Evolutionary conservation across 2,329 filamentous ascomycete genomes (phyloP).

Genomic region (Tolypocladium guangdongense): DNA sequence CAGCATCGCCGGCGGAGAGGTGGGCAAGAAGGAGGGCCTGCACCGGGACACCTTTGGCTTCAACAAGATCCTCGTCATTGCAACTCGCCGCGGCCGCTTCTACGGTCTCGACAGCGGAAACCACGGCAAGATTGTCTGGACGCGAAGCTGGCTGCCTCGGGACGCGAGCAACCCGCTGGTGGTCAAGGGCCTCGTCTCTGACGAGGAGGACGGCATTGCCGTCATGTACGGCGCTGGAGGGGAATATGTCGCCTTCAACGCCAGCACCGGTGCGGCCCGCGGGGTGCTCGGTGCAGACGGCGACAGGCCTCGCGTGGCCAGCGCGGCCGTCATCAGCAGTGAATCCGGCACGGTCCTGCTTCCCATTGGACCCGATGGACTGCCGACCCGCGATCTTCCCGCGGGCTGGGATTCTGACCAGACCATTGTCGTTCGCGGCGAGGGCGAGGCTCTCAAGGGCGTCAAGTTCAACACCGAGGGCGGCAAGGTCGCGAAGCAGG

Average conservation of each 20-base stretch:
- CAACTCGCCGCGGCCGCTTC: conserved; percentile 67
- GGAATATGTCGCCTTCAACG: conserved; percentile 47
- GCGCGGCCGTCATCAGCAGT: conserved; percentile 42
- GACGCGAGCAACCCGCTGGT: conserved; percentile 47
- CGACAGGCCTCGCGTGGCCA: conserved; percentile 14
- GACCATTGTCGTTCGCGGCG: conserved; percentile 41
- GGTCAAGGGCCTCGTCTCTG: conserved; percentile 55
- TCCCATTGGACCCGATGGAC: conserved; percentile 39
- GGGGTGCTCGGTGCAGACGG: conserved; percentile 20
- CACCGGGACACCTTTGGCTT: conserved; percentile 73
- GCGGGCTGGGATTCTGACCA: conserved; percentile 36
- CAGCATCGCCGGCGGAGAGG: conserved; percentile 48
- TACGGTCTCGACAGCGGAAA: conserved; percentile 71
- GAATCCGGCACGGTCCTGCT: conserved; percentile 42
- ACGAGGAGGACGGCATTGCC: conserved; percentile 44
- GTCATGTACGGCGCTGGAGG: conserved; percentile 50
- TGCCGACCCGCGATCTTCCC: conserved; percentile 32
- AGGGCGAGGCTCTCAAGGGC: conserved; percentile 41
- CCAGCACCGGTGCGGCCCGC: conserved; percentile 39
- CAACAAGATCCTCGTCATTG: conserved; percentile 72
- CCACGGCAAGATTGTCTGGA: conserved; percentile 68
- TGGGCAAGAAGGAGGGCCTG: conserved; percentile 33
- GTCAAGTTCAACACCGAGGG: conserved; percentile 37
- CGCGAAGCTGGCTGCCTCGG: conserved; percentile 49
- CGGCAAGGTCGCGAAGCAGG: conserved; percentile 29